phyloP scores from a whole-genome alignment of 2,329 filamentous ascomycete genomes.

The Hypoxylon sp. region DNA sequence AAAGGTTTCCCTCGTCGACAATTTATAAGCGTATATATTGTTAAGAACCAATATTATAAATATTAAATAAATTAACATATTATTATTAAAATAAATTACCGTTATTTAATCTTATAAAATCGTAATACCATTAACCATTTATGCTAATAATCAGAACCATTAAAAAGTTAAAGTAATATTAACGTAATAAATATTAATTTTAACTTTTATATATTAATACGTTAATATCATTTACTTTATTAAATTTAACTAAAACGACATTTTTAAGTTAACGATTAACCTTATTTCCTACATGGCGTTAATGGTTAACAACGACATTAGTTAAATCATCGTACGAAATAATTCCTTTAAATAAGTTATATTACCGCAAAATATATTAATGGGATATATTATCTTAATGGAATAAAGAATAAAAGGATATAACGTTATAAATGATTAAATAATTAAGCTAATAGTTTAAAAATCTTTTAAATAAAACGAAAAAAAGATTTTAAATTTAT shows the following conservation, averaged over 20 bases:
- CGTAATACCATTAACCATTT: not conserved
- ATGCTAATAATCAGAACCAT: not conserved
- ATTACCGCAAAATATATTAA: conserved; percentile 1
- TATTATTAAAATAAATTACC: not conserved
- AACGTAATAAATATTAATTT: not conserved
- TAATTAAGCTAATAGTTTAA: not conserved
- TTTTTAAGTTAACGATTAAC: not conserved
- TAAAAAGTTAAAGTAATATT: not conserved
- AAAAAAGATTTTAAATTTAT: not conserved
- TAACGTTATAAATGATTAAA: conserved; percentile 7
- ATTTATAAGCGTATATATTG: not conserved
- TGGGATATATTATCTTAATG: not conserved
- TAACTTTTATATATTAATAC: not conserved
- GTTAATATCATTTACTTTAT: not conserved
- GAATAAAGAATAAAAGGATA: not conserved
- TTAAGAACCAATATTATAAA: not conserved
- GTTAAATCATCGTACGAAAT: conserved; percentile 3
- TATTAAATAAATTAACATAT: not conserved
- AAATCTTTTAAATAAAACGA: not conserved
- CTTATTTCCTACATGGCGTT: not conserved
- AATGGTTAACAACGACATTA: not conserved
- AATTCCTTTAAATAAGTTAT: not conserved
- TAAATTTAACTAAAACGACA: not conserved
- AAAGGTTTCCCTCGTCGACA: not conserved
- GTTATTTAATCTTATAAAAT: not conserved